A percentile compares a stretch with the other conserved stretches of the same genome.
Evolutionary conservation across 305 asterid genomes (phyloP).

Genomic region (Rubia peregrina): DNA sequence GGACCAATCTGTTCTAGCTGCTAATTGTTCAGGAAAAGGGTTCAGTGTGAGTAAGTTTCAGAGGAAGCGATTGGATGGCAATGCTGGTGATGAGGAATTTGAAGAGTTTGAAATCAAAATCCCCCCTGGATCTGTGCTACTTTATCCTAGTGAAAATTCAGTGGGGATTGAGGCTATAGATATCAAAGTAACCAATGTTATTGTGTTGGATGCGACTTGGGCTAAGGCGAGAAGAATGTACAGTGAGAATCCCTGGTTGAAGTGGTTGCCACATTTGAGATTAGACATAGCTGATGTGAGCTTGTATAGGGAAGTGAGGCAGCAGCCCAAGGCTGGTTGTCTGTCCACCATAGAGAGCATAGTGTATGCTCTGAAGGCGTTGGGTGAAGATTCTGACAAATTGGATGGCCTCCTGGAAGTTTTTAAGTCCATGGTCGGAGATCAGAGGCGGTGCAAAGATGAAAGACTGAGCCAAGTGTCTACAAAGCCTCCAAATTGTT

Average conservation of each 20-base stretch:
- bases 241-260: constrained; percentile 86
- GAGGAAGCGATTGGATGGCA: constrained; percentile 27
- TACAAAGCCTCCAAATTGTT: constrained; percentile 8
- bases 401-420: constrained; percentile 64
- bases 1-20: constrained; percentile 19
- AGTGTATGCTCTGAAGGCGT: constrained; percentile 70
- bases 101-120: constrained; percentile 54
- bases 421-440: constrained; percentile 79
- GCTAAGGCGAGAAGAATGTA: constrained; percentile 91
- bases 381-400: constrained; percentile 47
- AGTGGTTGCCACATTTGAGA: constrained; percentile 59
- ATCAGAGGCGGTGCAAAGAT: constrained; percentile 65
- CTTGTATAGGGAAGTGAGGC: constrained; percentile 81
- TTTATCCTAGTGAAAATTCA: constrained; percentile 70
- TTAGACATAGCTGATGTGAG: constrained; percentile 50
- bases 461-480: constrained; percentile 38
- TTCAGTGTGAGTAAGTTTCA: constrained; percentile 46
- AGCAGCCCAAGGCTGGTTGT: constrained; percentile 67
- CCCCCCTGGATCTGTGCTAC: constrained; percentile 60
- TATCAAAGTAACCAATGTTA: constrained; percentile 61
- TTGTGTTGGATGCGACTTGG: constrained; percentile 90
- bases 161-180: constrained; percentile 34
- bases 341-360: constrained; percentile 92
- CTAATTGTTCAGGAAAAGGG: constrained; percentile 33
- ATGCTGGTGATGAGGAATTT: constrained; percentile 27